Evolutionary conservation across 2,329 filamentous ascomycete species (phyloP), one percentile per base, ranked within the genome.

Genomic region (Sporothrix schenckii): DNA sequence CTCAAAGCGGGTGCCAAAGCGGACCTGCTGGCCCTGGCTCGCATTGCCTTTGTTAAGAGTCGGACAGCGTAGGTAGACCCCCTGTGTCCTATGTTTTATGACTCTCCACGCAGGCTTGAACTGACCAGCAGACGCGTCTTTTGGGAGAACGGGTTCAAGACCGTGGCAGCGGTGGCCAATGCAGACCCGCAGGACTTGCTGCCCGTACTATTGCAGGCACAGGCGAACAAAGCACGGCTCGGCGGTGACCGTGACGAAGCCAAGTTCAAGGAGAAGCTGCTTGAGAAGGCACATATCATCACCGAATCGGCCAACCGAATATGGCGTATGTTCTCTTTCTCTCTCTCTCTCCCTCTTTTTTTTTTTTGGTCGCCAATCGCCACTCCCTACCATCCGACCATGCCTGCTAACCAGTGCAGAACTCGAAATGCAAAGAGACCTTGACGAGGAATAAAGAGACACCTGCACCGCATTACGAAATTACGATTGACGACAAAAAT

Each of bases 41-140:
- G 89, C 77, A 88, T 93, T 53, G 88, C 90, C 0, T 93, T 90
- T 76, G 86, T 94, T 74, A 93, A 94, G 78, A 92, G 90, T 76
- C 87, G 90, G 69, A 93, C 91, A 16, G 91, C 91, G 76, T 85
- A 27, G 9, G 50, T 24, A 11, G 19, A 6, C 30, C 10, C 47
- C 10, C 27, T 24, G 2, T 24, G 24, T 24, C 24, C 3, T 16
- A 19, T 16, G 13, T 19, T 19, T 30, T 14, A 34, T 27, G 19
- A 4, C 27, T 49, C 47, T n/a, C 39, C 34, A 13, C 24, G 24
- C 11, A 5, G 49, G 19, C 16, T 16, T 21, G 66, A 58, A 53
- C 70, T 72, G 50, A 68, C 24, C 10, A 1, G 47, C 68, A 80
- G 79, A 21, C 80, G 86, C 16, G 83, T 92, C 6, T 90, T 94